Percentiles rank a stretch among this genome's conserved stretches.
phyloP scores from a whole-genome alignment of 495 filamentous ascomycete genomes.

The Talaromyces liani region DNA sequence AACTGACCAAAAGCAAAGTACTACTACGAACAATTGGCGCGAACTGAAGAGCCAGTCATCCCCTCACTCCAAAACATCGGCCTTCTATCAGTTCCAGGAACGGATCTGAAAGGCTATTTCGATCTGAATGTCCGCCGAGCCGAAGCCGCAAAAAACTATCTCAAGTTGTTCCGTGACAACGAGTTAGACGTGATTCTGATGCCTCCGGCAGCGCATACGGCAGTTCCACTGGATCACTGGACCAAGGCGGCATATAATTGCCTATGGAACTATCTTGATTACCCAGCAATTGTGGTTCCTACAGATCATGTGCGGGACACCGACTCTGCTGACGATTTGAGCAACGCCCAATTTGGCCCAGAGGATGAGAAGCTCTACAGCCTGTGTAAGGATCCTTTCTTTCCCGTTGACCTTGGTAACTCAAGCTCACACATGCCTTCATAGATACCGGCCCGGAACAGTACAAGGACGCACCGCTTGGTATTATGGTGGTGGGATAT shows the following conservation, averaged over 20 bases:
- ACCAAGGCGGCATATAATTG: conserved; percentile 36
- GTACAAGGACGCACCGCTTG: conserved; percentile 6
- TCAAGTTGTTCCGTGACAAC: conserved; percentile 1
- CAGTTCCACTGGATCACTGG: conserved; percentile 33
- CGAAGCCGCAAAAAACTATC: conserved; percentile 1
- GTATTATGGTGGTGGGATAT: background rate
- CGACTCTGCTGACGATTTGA: background rate
- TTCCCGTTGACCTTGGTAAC: background rate
- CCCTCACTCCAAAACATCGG: background rate
- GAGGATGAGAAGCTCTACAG: conserved; percentile 3
- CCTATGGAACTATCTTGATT: conserved; percentile 61
- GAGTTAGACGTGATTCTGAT: conserved; percentile 38
- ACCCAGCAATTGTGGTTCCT: conserved; percentile 50
- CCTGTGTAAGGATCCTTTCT: background rate
- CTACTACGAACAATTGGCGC: background rate
- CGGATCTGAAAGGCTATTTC: background rate
- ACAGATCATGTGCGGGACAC: conserved; percentile 13
- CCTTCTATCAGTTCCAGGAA: background rate
- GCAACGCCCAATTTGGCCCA: conserved; percentile 2
- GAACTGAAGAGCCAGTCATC: background rate
- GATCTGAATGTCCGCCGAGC: conserved; percentile 2
- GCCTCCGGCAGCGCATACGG: conserved; percentile 39
- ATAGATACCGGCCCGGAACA: conserved; percentile 10
- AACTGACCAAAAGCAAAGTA: background rate
- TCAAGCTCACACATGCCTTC: background rate